Evolutionary conservation across 129 eudicot genomes (phyloP).

Genomic region (Chrysanthemum makinoi): DNA sequence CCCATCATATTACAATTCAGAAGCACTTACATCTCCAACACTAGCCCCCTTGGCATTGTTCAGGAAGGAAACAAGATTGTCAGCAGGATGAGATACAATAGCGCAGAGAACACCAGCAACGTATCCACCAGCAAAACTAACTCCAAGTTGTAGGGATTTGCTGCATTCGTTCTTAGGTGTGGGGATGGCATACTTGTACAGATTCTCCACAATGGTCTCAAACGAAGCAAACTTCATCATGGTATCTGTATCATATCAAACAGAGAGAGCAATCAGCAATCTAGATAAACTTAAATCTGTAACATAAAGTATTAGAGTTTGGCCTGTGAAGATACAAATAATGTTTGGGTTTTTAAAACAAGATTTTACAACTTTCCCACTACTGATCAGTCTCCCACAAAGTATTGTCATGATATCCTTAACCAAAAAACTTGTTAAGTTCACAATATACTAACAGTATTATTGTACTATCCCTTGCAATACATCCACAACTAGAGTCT

Average conservation of each 20-base stretch:
- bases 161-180: conserved; percentile 86
- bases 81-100: conserved; percentile 96
- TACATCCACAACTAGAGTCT: background rate
- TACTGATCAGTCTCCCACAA: too few relatives aligned
- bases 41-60: conserved; percentile 98
- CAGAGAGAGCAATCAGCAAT: conserved; percentile 9
- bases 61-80: conserved; percentile 93
- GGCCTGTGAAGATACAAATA: too few relatives aligned
- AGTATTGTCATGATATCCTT: too few relatives aligned
- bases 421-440: too few relatives aligned
- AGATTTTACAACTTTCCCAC: too few relatives aligned
- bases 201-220: conserved; percentile 82
- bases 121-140: conserved; percentile 97
- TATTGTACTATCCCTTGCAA: background rate
- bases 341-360: too few relatives aligned
- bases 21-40: conserved; percentile 81
- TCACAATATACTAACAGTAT: too few relatives aligned
- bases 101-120: conserved; percentile 97
- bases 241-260: conserved; percentile 58
- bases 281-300: too few relatives aligned
- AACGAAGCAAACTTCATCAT: conserved; percentile 99
- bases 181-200: conserved; percentile 87
- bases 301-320: too few relatives aligned
- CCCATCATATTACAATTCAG: background rate
- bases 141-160: conserved; percentile 82